Conservation (phyloP, 106 monocot species). For the Dactylorhiza incarnata region DNA sequence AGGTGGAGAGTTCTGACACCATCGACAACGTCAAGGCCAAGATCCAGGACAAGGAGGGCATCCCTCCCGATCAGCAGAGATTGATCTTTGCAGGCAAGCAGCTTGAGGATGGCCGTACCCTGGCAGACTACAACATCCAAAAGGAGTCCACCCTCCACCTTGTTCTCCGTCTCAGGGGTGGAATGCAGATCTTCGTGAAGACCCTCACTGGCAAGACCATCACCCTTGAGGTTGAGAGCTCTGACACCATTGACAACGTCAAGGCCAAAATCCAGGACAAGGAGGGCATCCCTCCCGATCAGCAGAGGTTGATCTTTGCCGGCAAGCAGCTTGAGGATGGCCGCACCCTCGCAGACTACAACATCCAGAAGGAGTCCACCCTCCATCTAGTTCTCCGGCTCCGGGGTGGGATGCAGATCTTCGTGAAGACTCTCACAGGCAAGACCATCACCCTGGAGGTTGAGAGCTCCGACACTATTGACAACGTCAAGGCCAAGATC, state of each 20-base stretch:
- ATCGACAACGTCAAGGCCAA: constrained; percentile 85
- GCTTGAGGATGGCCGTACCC: constrained; percentile 76
- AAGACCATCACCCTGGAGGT: neutral
- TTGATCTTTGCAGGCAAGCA: constrained; percentile 87
- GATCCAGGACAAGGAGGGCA: constrained; percentile 91
- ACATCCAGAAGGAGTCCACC: constrained; percentile 17
- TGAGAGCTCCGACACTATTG: no score
- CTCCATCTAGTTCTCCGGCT: constrained; percentile 21
- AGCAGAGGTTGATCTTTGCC: constrained; percentile 7
- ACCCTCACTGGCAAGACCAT: no score
- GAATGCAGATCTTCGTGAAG: constrained; percentile 12
- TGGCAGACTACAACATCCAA: constrained; percentile 64
- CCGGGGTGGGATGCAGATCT: constrained; percentile 20
- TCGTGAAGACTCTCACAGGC: neutral
- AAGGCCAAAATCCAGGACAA: no score
- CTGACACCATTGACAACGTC: no score
- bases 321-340: constrained; percentile 7
- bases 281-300: neutral
- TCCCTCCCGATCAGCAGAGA: constrained; percentile 85
- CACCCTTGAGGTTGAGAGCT: no score
- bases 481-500: no score
- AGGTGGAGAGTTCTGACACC: neutral
- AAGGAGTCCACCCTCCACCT: constrained; percentile 32
- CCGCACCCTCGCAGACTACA: constrained; percentile 2
- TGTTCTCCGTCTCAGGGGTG: constrained; percentile 21